These are phyloP conservation scores for Cercospora sesami DNA, from an alignment of 2,329 filamentous ascomycete genomes.

Conservation along the genomic window DNA sequence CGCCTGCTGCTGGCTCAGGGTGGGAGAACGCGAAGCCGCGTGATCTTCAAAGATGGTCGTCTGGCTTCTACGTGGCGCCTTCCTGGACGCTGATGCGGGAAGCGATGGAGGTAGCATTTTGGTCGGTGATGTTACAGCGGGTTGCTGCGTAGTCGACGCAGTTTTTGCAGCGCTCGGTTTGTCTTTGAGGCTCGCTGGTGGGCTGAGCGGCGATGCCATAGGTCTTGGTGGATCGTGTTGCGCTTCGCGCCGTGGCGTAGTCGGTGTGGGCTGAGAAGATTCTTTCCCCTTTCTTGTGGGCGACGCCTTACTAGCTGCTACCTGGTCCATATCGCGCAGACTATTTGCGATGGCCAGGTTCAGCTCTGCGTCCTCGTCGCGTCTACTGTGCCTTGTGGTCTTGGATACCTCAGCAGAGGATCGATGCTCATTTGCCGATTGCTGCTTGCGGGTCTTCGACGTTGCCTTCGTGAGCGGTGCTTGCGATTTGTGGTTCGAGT, in stretches of 20 bases:
- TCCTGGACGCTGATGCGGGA: conserved; percentile 22
- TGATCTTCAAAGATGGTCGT: conserved; percentile 42
- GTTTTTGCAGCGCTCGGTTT: not conserved
- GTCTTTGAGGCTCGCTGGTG: not conserved
- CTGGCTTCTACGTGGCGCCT: conserved; percentile 31
- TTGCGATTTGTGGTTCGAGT: not conserved
- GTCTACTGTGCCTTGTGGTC: not conserved
- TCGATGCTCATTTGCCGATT: not conserved
- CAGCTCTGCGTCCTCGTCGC: conserved; percentile 13
- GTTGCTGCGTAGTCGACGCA: not conserved
- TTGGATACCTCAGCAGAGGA: not conserved
- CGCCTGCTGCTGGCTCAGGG: conserved; percentile 39
- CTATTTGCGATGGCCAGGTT: conserved; percentile 11
- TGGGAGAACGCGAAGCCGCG: conserved; percentile 32
- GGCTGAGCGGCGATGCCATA: conserved; percentile 15
- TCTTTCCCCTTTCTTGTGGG: not conserved
- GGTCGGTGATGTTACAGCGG: not conserved
- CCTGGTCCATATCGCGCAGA: conserved; percentile 12
- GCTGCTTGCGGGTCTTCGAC: not conserved
- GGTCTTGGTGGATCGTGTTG: conserved; percentile 2
- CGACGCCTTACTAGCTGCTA: not conserved
- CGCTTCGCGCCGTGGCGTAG: not conserved
- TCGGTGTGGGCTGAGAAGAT: not conserved
- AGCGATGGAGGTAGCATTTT: conserved; percentile 28
- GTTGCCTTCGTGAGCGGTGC: not conserved